These are phyloP conservation scores for Leccinum sublutescens DNA, from an alignment of 768 basidiomycete genomes.

Conservation along the genomic window DNA sequence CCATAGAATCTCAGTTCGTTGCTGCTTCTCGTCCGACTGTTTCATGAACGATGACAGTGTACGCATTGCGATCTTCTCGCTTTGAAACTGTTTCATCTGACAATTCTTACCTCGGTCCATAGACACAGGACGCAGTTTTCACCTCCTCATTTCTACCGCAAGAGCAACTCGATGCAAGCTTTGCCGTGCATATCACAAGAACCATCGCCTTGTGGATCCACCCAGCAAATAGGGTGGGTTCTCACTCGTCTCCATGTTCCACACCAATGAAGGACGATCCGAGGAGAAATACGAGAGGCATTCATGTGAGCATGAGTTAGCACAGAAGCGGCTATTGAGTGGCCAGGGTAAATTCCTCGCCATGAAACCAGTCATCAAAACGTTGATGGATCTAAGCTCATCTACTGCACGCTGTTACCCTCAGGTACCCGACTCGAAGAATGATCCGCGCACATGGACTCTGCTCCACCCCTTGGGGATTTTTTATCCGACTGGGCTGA, in stretches of 20 bases:
- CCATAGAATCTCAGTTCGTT: not conserved
- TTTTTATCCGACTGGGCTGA: not conserved
- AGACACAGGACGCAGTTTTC: not conserved
- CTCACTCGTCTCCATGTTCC: not conserved
- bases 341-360: not conserved
- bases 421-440: not conserved
- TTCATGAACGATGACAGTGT: not conserved
- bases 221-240: not conserved
- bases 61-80: not conserved
- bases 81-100: not conserved
- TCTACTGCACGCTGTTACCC: not conserved
- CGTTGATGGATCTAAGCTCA: not conserved
- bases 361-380: not conserved
- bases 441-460: not conserved
- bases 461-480: not conserved
- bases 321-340: not conserved
- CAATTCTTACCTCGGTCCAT: not conserved
- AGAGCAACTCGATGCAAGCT: not conserved
- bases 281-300: not conserved
- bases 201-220: not conserved
- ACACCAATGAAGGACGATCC: not conserved
- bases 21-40: not conserved
- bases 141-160: not conserved
- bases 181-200: not conserved
- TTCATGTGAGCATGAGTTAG: not conserved